Evolutionary conservation across 1,284 basidiomycete species (phyloP), one percentile per base, ranked within the genome.

Genomic region (Cryptococcus amylolentus): DNA sequence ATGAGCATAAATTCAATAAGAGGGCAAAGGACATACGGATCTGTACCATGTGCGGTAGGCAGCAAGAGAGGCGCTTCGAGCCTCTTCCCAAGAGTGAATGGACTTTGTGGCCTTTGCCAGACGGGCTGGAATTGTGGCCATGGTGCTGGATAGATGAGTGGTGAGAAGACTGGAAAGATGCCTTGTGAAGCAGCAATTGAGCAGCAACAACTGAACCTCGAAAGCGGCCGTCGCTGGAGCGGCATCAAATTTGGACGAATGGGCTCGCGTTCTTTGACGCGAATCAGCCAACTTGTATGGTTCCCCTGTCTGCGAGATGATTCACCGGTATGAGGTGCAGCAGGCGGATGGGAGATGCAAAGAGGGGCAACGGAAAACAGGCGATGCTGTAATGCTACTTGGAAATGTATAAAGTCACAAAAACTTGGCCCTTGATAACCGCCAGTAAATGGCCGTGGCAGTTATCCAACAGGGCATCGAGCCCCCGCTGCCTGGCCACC

Each of bases 21-120:
- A 28, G 35, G 20, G 28, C 26, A 40, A 20, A 38, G 51, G 27
- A 79, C 89, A 71, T 68, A 93, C 92, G 51, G 86, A 83, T 64
- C 94, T 87, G 77, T 94, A 89, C 90, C 92, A 98, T 72, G 87
- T 86, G 58, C 94, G 82, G 81, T 98, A 98, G 20, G 97, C 83
- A 52, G 88, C 81, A 40, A 93, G 79, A 35, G 85, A 85, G 40
- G 89, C 83, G 46, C 78, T 78, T 44, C 88, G 84, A 5, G 91
- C 87, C 56, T 92, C 86, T n/a, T 80, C 78, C 27, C 86, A 80
- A 52, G 79, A 84, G 6, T 77, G 70, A 0, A 88, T 89, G 27
- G 81, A 77, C 42, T 81, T 80, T 4, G 89, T 84, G 18, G 84
- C 73, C 66, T 84, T 85, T 23, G 95, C 89, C 18, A 98, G 84